Conservation (phyloP, 2,329 filamentous ascomycete species). For the Zymoseptoria passerinii region DNA sequence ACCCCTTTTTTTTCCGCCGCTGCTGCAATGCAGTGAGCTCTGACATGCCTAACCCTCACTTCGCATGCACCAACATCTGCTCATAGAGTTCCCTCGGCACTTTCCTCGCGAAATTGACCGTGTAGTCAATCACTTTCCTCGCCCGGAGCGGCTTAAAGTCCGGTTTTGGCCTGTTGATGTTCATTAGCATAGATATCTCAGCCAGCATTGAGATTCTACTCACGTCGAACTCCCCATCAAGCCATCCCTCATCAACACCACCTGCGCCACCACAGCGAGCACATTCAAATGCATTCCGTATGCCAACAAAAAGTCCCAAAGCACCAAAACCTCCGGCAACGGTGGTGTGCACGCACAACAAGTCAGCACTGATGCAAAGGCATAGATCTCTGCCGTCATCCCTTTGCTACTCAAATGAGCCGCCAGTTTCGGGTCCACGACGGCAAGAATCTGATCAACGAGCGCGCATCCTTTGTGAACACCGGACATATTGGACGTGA, state of each 20-base stretch:
- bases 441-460: constrained; percentile 83
- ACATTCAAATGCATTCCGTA: constrained; percentile 94
- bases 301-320: constrained; percentile 97
- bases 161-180: constrained; percentile 64
- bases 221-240: constrained; percentile 80
- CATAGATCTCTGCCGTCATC: constrained; percentile 88
- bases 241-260: constrained; percentile 78
- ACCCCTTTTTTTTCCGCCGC: no score
- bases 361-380: constrained; percentile 89
- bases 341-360: constrained; percentile 94
- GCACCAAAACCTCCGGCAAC: constrained; percentile 77
- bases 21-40: no score
- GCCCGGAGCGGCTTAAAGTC: constrained; percentile 29
- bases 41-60: constrained; percentile 37
- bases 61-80: constrained; percentile 81
- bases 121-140: constrained; percentile 44
- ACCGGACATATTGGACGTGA: constrained; percentile 91
- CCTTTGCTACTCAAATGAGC: constrained; percentile 76
- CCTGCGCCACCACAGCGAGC: constrained; percentile 88
- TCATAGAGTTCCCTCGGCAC: constrained; percentile 86
- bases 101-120: constrained; percentile 77
- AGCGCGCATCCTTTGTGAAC: constrained; percentile 86
- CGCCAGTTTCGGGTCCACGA: constrained; percentile 83
- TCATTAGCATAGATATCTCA: constrained; percentile 4
- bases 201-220: constrained; percentile 16